These are phyloP conservation scores for Zygotorulaspora florentina DNA, from an alignment of 805 yeast genomes.

Conservation along the genomic window DNA sequence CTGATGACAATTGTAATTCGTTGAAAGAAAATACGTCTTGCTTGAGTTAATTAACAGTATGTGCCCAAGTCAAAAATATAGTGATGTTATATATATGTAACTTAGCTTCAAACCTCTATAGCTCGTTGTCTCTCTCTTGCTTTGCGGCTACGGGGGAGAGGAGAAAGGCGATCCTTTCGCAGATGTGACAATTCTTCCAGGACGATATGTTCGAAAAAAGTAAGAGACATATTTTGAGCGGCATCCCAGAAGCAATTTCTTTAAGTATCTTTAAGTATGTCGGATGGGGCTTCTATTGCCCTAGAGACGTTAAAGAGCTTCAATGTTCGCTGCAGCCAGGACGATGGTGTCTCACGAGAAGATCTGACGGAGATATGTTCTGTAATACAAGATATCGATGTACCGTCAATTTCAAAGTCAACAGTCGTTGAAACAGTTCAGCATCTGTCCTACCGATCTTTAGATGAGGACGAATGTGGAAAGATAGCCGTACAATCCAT, in stretches of 20 bases:
- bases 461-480: conserved; percentile 5
- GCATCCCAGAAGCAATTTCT: not conserved
- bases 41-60: too few species aligned
- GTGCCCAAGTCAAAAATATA: too few species aligned
- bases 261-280: not conserved
- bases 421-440: not conserved
- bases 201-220: not conserved
- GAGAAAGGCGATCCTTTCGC: too few species aligned
- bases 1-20: not conserved
- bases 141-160: too few species aligned
- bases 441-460: conserved; percentile 7
- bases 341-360: not conserved
- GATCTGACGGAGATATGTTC: not conserved
- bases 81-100: too few species aligned
- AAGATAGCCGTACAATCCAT: conserved; percentile 1
- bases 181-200: too few species aligned
- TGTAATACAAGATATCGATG: not conserved
- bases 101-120: too few species aligned
- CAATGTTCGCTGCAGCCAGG: not conserved
- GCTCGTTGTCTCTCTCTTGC: too few species aligned
- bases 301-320: not conserved
- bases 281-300: not conserved
- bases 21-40: not conserved
- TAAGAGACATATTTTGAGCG: not conserved
- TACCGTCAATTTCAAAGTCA: not conserved